Base-by-base conservation (phyloP, 2,329 filamentous ascomycete genomes). In the Colletotrichum sidae region DNA sequence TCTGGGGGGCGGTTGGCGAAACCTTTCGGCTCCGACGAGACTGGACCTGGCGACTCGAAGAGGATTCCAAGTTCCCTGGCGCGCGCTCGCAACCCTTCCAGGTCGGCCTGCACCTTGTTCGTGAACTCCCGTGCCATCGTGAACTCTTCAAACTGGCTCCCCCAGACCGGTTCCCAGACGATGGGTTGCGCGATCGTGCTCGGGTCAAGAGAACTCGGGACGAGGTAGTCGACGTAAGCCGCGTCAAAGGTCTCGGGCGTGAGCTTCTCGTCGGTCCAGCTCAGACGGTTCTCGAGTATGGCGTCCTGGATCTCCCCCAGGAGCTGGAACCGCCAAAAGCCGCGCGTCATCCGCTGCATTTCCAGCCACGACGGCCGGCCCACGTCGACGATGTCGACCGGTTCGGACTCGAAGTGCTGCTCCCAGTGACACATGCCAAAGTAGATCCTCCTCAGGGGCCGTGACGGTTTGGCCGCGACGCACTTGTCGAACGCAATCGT, bases 311-410 rank as follows among this genome's bases (percentile, higher is more conserved):
- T n/a, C 38, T 53, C 50, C 13, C 15, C 34, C 34, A 35, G n/a
- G 9, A 53, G 50, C 25, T 53, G 50, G 7, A 53, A n/a, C 9
- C 50, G 50, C 50, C 50, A 53, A 17, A 53, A 53, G n/a, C 34
- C 50, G n/a, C 38, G 34, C 34, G 11, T 35, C 34, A 53, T 41
- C 7, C 50, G 50, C 34, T 53, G 50, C 7, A 10, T 41, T 34
- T 53, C 50, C 12, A 53, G 9, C 50, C 50, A 53, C 45, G 45
- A 49, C 3, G 45, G 45, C 45, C 8, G 8, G 4, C 45, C 17
- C 3, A 10, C 8, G 6, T 42, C 39, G n/a, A 4, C 45, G 9
- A 17, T 7, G 45, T 10, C 15, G 6, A 33, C 7, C 45, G 25
- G n/a, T 11, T 13, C 12, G 11, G 13, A 13, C 42, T 44, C 42